Base-by-base conservation (phyloP, 495 filamentous ascomycete species). In the Annulohypoxylon maeteangense region DNA sequence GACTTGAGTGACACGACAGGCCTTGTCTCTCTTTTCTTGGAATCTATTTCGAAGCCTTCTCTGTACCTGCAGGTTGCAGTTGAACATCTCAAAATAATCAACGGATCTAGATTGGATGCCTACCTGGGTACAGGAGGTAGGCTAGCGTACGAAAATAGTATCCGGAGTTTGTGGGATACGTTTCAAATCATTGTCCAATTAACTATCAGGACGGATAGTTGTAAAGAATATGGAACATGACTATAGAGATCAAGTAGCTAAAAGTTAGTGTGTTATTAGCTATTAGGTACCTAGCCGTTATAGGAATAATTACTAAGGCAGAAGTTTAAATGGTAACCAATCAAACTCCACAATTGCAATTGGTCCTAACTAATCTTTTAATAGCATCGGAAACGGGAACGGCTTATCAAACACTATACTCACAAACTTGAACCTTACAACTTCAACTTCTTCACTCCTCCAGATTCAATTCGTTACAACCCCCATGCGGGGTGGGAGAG, bases 41-140 rank as follows among this genome's bases (percentile, higher is more conserved):
- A 36, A 10, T n/a, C 27, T 55, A n/a, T 29, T 31, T 4, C 14
- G 23, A 25, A 23, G 59, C 45, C 45, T 25, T 23, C 57, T 36
- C 16, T 55, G 62, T 65, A 65, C 62, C 62, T 65, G 62, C 51
- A 57, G 62, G n/a, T n/a, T 65, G 62, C 51, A 57, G 62, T 25
- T n/a, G 27, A 57, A 36, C 16, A 48, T 20, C 47, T 51, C 8
- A 22, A 50, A 23, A 25, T 50, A 20, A 10, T 50, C 8, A 10
- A 50, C 16, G 16, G 16, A 20, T 36, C 31, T 18, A 32, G 53
- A 36, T 56, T 56, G 29, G 53, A 31, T 38, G 14, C 1, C 14
- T 20, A 2, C 3, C 12, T 44, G 3, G 8, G 1, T 36, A 36
- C 14, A n/a, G 16, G 12, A 44, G 12, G 7, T n/a, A 44, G n/a